Evolutionary conservation across 768 basidiomycete species (phyloP), one percentile per base, ranked within the genome.

Genomic region (Rhodosporidiobolus odoratus): DNA sequence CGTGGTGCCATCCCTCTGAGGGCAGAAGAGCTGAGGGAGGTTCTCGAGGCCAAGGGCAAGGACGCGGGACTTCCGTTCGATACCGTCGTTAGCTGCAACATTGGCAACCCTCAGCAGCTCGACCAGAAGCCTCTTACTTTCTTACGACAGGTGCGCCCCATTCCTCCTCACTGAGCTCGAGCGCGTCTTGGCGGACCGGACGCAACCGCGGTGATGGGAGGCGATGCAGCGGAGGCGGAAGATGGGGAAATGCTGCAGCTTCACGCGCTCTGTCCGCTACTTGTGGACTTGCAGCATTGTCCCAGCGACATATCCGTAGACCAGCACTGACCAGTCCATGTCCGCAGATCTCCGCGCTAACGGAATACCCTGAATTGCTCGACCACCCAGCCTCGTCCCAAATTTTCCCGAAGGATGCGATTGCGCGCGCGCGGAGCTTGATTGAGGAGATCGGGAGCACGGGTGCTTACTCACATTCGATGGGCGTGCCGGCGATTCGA

Each of bases 21-120:
- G 79, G 92, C 95, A 0, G 93, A 97, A 80, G 82, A 86, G 62
- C 87, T 90, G 75, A 85, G 89, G 65, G 87, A 88, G 60, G 80
- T 83, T 75, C 85, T 98, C 77, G 81, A 82, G 32, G 78, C 82
- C 5, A 81, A 85, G 73, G 82, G 82, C 27, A 32, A 37, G n/a
- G 64, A 68, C 19, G 54, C 41, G n/a, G 54, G 45, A 2, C 84
- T 97, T 23, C 92, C 92, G 23, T 99, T 98, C 80, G 85, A 87
- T 79, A 85, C 86, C 75, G 84, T 98, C 80, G 95, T 96, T 79
- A 89, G 87, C 37, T 91, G 92, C 71, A 99, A 98, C 82, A 99
- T 99, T 69, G 95, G 95, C 16, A 98, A 99, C 78, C 95, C 96
- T 0, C 95, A 99, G 81, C 94, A 97, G 81, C 84, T 99, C 62